Evolutionary conservation across 2,329 filamentous ascomycete genomes (phyloP).

Genomic region (Ploettnerulaceae sp.): DNA sequence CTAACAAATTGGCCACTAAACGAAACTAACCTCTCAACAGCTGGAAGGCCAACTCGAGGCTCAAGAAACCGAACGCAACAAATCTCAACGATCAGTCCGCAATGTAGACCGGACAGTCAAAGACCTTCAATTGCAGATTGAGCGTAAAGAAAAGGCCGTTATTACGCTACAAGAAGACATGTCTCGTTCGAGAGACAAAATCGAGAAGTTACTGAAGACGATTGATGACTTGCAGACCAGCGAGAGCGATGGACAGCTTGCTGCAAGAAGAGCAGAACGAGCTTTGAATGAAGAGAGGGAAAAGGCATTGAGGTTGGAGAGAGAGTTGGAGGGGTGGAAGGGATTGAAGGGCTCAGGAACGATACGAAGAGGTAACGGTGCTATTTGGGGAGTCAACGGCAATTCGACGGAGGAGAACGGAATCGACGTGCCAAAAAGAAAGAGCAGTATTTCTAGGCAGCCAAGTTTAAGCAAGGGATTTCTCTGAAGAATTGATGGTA

Average conservation of each 20-base stretch:
- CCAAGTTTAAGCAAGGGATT: conserved; percentile 77
- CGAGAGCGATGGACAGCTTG: conserved; percentile 76
- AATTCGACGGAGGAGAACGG: conserved; percentile 23
- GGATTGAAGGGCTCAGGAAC: conserved; percentile 45
- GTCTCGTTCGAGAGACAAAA: conserved; percentile 79
- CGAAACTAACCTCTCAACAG: conserved; percentile 43
- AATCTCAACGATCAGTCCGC: conserved; percentile 80
- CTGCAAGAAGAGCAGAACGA: conserved; percentile 79
- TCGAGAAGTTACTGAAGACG: conserved; percentile 79
- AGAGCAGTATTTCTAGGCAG: conserved; percentile 58
- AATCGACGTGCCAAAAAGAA: conserved; percentile 57
- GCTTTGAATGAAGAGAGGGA: conserved; percentile 87
- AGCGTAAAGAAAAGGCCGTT: conserved; percentile 87
- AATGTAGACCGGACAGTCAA: conserved; percentile 93
- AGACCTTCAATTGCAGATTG: conserved; percentile 86
- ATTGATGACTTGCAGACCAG: conserved; percentile 92
- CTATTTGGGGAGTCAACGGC: conserved; percentile 19
- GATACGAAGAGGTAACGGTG: conserved; percentile 13
- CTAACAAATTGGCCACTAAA: conserved; percentile 20
- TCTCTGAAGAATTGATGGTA: conserved; percentile 48
- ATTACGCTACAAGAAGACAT: conserved; percentile 78
- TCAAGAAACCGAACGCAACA: conserved; percentile 71
- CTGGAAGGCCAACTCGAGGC: conserved; percentile 83
- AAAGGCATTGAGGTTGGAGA: conserved; percentile 73
- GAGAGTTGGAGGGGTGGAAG: conserved; percentile 82